These are phyloP conservation scores for Colletotrichum tanaceti DNA, from an alignment of 2,329 filamentous ascomycete species.

Conservation along the genomic window DNA sequence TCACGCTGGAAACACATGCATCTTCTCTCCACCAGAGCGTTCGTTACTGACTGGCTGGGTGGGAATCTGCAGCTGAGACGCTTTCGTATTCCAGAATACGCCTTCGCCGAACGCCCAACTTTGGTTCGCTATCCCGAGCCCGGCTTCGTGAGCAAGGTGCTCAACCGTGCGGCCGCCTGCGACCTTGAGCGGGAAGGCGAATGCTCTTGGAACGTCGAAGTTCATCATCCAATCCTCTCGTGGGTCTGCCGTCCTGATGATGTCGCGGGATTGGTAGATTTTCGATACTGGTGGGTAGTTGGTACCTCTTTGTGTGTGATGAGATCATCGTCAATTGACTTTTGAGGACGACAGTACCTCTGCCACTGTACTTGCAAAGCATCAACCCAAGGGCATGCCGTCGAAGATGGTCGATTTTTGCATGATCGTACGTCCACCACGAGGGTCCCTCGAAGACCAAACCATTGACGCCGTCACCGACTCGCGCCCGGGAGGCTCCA, in stretches of 20 bases:
- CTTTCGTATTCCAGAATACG: background rate
- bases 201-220: conserved; percentile 40
- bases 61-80: background rate
- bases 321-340: background rate
- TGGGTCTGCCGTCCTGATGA: conserved; percentile 29
- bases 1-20: background rate
- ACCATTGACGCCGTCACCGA: conserved; percentile 21
- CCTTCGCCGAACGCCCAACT: background rate
- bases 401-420: conserved; percentile 43
- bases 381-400: conserved; percentile 37
- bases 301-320: background rate
- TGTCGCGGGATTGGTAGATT: background rate
- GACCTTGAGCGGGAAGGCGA: conserved; percentile 36
- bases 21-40: background rate
- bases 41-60: too few relatives aligned
- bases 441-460: conserved; percentile 22
- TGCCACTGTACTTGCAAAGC: conserved; percentile 30
- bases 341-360: conserved; percentile 3
- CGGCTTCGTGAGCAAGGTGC: conserved; percentile 28
- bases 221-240: conserved; percentile 37
- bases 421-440: conserved; percentile 28
- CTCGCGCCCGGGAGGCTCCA: conserved; percentile 37
- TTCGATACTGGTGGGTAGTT: background rate
- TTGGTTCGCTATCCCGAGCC: background rate
- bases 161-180: conserved; percentile 21